These are phyloP conservation scores for Prunus kanzakura DNA, from an alignment of 306 rosid genomes.

Conservation along the genomic window DNA sequence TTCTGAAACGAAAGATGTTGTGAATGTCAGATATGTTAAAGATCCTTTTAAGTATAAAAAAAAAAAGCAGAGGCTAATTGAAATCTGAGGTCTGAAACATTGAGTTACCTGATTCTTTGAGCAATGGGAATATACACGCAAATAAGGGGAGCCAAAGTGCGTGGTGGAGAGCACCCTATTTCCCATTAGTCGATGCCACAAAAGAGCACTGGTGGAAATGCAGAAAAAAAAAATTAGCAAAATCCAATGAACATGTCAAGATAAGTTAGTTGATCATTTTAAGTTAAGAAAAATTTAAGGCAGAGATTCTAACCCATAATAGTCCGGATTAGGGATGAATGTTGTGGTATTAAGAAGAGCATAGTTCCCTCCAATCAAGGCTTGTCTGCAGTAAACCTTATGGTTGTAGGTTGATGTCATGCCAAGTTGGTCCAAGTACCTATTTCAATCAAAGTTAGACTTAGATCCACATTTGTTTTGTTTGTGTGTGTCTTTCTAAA, in stretches of 20 bases:
- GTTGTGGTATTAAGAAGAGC: slow-evolving; percentile 56
- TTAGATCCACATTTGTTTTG: background rate
- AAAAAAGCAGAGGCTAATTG: background rate
- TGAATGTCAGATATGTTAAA: too few species aligned
- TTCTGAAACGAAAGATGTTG: slow-evolving; percentile 26
- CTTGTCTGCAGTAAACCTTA: slow-evolving; percentile 58
- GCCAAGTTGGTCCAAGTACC: slow-evolving; percentile 72
- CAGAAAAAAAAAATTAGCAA: background rate
- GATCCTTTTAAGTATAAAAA: background rate
- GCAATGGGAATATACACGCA: slow-evolving; percentile 49
- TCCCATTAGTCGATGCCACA: slow-evolving; percentile 62
- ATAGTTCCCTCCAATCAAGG: slow-evolving; percentile 68
- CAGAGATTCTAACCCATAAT: slow-evolving; percentile 40
- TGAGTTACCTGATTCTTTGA: slow-evolving; percentile 22
- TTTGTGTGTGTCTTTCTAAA: background rate
- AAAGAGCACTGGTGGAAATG: slow-evolving; percentile 30
- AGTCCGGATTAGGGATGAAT: slow-evolving; percentile 67
- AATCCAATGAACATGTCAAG: background rate
- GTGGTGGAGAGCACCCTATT: slow-evolving; percentile 27
- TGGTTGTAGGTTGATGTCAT: slow-evolving; percentile 55
- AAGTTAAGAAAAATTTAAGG: background rate
- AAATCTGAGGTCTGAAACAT: background rate
- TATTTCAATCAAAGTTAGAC: slow-evolving; percentile 4
- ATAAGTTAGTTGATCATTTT: background rate
- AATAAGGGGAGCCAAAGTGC: slow-evolving; percentile 37